Conservation (phyloP, 2,329 filamentous ascomycete species). For the Westerdykella sp. region DNA sequence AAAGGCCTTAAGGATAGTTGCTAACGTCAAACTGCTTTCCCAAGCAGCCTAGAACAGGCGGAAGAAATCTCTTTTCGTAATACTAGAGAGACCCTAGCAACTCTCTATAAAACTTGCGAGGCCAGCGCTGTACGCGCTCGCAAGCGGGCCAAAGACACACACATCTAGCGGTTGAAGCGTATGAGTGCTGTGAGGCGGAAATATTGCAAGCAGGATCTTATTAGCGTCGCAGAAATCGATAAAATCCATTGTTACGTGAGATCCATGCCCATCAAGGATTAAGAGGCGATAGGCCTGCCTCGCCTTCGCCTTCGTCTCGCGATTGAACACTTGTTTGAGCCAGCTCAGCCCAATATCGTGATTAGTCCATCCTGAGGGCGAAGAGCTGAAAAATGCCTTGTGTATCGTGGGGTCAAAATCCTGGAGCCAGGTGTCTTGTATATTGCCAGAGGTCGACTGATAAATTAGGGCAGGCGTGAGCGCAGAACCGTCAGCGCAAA, state of each 20-base stretch:
- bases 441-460: conserved; percentile 7
- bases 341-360: background rate
- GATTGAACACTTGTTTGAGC: conserved; percentile 7
- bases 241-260: conserved; percentile 2
- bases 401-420: conserved; percentile 4
- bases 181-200: conserved; percentile 3
- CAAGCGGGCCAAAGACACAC: conserved; percentile 1
- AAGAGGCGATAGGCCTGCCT: conserved; percentile 1
- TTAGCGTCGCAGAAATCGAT: conserved; percentile 1
- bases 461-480: conserved; percentile 14
- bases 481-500: conserved; percentile 8
- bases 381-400: conserved; percentile 5
- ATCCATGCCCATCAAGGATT: conserved; percentile 4
- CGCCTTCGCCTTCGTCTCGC: conserved; percentile 5
- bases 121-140: conserved; percentile 1
- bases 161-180: conserved; percentile 3
- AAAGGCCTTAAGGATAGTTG: too few relatives aligned
- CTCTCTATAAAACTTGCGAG: conserved; percentile 1
- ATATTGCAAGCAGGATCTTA: too few relatives aligned
- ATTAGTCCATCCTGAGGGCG: conserved; percentile 1
- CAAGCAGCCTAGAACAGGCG: conserved; percentile 2
- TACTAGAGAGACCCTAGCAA: background rate
- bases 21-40: background rate
- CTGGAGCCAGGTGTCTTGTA: conserved; percentile 9
- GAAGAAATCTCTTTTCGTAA: conserved; percentile 4